Conservation (phyloP, 2,329 filamentous ascomycete species). For the Parafenestella ontariensis region DNA sequence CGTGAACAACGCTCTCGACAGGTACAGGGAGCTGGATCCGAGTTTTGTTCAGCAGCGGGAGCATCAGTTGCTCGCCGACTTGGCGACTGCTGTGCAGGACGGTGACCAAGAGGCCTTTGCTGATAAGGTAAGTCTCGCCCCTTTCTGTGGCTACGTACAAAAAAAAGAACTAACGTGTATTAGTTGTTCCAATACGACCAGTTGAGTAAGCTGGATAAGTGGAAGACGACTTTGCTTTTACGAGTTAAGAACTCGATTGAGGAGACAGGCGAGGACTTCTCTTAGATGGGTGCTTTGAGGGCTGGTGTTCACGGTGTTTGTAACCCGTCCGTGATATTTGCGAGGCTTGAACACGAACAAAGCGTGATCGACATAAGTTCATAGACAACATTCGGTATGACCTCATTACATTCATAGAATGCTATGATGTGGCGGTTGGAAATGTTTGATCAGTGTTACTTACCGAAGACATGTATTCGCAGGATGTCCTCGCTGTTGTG, state of each 20-base stretch:
- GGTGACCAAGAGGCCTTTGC: conserved; percentile 83
- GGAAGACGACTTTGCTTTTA: conserved; percentile 89
- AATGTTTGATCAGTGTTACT: no score
- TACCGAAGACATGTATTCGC: no score
- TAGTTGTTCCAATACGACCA: conserved; percentile 84
- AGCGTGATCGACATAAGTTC: not conserved
- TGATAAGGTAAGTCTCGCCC: conserved; percentile 70
- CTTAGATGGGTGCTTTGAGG: conserved; percentile 49
- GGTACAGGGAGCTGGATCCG: conserved; percentile 72
- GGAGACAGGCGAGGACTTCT: conserved; percentile 72
- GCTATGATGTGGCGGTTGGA: no score
- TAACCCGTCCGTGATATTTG: not conserved
- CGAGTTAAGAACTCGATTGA: conserved; percentile 85
- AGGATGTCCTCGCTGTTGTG: no score
- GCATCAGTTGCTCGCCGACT: conserved; percentile 78
- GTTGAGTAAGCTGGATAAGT: conserved; percentile 92
- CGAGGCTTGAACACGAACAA: not conserved
- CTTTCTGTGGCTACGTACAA: conserved; percentile 22
- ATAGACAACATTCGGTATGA: not conserved
- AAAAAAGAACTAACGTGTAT: conserved; percentile 5
- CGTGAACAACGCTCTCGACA: conserved; percentile 78
- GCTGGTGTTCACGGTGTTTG: not conserved
- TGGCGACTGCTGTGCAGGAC: conserved; percentile 76
- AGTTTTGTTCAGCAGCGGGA: conserved; percentile 79
- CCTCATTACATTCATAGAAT: not conserved